Evolutionary conservation across 139 green algal species (phyloP).

Genomic region (Pycnococcus provasolii): DNA sequence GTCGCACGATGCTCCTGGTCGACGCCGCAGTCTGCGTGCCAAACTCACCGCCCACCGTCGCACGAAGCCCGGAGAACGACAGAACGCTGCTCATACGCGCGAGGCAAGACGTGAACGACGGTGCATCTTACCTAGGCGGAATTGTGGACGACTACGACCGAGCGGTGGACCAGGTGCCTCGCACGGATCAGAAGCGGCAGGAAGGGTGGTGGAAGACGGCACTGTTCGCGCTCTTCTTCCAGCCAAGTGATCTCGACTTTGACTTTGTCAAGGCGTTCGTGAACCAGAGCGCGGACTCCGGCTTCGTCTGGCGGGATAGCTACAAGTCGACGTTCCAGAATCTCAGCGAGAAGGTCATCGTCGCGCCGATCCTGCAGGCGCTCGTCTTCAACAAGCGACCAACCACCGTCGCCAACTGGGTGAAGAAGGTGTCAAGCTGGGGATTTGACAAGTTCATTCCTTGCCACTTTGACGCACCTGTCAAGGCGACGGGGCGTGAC

Average conservation of each 20-base stretch:
- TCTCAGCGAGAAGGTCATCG: conserved; percentile 25
- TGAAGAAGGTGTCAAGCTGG: not conserved
- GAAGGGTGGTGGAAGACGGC: conserved; percentile 32
- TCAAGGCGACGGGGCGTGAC: conserved; percentile 2
- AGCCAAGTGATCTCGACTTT: conserved; percentile 4
- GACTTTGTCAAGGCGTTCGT: not conserved
- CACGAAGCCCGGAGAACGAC: not conserved
- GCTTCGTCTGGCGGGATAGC: not conserved
- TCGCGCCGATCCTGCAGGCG: conserved; percentile 27
- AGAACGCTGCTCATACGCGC: conserved; percentile 11
- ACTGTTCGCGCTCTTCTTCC: conserved; percentile 33
- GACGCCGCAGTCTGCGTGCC: conserved; percentile 39
- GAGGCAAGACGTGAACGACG: conserved; percentile 7
- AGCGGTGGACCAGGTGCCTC: conserved; percentile 10
- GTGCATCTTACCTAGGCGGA: not conserved
- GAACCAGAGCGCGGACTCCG: not conserved
- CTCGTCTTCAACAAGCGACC: conserved; percentile 21
- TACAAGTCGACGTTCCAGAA: conserved; percentile 6
- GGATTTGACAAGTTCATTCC: conserved; percentile 12
- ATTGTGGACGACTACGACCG: conserved; percentile 2
- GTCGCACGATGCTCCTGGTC: conserved; percentile 38
- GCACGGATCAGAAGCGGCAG: conserved; percentile 9
- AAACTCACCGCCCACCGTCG: conserved; percentile 21
- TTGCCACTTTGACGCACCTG: conserved; percentile 12
- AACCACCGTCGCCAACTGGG: not conserved